Percentiles rank a stretch among this genome's conserved stretches.
Conservation (phyloP, 2,329 filamentous ascomycete genomes). For the Arachnomyces sp. region DNA sequence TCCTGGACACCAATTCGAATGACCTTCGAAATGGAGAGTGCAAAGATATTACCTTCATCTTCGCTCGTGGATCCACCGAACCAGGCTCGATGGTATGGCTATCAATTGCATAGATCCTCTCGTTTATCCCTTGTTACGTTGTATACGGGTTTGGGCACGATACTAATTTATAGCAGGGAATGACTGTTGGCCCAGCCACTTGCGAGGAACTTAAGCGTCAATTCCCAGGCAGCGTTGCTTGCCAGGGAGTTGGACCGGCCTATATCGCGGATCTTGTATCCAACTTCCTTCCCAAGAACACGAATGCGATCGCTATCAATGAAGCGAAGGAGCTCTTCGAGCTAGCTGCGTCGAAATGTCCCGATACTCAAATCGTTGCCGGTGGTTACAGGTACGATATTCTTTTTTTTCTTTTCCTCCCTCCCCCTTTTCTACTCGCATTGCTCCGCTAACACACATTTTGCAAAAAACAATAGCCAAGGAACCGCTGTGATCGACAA, state of each 20-base stretch:
- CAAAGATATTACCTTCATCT: slow-evolving; percentile 40
- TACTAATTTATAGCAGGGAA: slow-evolving; percentile 16
- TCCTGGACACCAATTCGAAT: slow-evolving; percentile 19
- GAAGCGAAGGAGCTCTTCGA: slow-evolving; percentile 9
- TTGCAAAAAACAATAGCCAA: slow-evolving; percentile 23
- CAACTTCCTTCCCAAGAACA: slow-evolving; percentile 10
- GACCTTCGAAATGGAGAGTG: slow-evolving; percentile 36
- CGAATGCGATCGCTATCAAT: slow-evolving; percentile 6
- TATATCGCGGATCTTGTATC: slow-evolving; percentile 8
- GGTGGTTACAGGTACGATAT: slow-evolving; percentile 13
- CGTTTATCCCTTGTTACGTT: no score
- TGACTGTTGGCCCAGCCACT: slow-evolving; percentile 24
- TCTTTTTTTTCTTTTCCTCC: no score
- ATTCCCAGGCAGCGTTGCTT: slow-evolving; percentile 6
- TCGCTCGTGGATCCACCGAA: slow-evolving; percentile 44
- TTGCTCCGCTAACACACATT: no score
- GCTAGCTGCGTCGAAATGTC: slow-evolving; percentile 9
- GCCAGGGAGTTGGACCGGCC: slow-evolving; percentile 11
- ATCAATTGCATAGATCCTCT: no score
- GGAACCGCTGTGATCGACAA: slow-evolving; percentile 30
- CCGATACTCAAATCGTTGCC: slow-evolving; percentile 10
- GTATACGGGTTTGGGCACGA: background rate
- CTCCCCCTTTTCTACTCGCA: no score
- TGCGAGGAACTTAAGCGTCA: slow-evolving; percentile 18
- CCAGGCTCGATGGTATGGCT: slow-evolving; percentile 39